These are phyloP conservation scores for Murraya paniculata DNA, from an alignment of 345 rosid species.

Conservation along the genomic window DNA sequence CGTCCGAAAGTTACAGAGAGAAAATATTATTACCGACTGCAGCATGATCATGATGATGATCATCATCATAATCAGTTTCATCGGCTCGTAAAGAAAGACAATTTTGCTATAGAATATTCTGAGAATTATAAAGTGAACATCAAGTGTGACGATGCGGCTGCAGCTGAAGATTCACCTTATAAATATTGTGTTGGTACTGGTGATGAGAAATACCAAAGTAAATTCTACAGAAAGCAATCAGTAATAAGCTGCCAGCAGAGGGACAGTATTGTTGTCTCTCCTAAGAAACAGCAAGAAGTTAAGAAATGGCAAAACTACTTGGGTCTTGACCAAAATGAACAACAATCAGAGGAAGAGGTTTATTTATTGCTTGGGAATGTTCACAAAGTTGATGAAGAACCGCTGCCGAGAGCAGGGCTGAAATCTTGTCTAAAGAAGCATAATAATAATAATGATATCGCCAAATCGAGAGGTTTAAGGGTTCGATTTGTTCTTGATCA, in stretches of 20 bases:
- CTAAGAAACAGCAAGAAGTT: background rate
- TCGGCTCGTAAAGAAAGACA: background rate
- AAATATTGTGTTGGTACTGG: background rate
- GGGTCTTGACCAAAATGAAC: background rate
- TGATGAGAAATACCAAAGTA: background rate
- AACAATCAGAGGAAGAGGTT: background rate
- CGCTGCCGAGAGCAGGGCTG: background rate
- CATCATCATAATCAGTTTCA: background rate
- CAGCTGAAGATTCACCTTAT: background rate
- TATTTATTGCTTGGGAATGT: background rate
- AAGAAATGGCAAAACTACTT: background rate
- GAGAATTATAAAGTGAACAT: background rate
- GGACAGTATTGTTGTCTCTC: background rate
- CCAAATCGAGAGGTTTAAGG: constrained; percentile 15
- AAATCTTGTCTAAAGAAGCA: constrained; percentile 41
- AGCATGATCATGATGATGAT: too few relatives aligned
- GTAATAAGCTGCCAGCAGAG: background rate
- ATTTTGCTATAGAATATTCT: background rate
- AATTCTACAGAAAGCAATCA: background rate
- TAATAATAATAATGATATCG: background rate
- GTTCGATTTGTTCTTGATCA: constrained; percentile 29
- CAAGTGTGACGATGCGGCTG: background rate
- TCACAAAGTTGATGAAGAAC: background rate
- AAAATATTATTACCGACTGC: too few relatives aligned
- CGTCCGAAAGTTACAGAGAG: background rate